Percentiles rank a stretch among this genome's conserved stretches.
Evolutionary conservation across 306 rosid genomes (phyloP).

Genomic region (Abrus precatorius): DNA sequence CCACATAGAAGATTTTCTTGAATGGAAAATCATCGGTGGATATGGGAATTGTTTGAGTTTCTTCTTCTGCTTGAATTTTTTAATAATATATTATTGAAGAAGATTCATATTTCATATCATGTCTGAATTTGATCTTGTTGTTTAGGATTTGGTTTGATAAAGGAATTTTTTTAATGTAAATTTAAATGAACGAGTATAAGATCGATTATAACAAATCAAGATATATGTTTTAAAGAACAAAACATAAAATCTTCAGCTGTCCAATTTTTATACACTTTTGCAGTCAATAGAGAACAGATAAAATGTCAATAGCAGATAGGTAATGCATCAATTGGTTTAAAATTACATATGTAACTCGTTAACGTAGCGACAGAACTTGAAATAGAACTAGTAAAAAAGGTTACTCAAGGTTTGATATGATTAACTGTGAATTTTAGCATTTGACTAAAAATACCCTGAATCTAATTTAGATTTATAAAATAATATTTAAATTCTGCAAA

Average conservation of each 20-base stretch:
- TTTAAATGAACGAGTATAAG: background rate
- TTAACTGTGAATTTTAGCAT: too few relatives aligned
- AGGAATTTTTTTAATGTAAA: background rate
- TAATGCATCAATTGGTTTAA: background rate
- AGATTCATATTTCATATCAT: constrained; percentile 36
- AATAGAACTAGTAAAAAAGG: too few relatives aligned
- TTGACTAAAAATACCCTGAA: too few relatives aligned
- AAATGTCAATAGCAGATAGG: background rate
- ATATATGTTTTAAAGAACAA: background rate
- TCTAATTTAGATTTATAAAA: too few relatives aligned
- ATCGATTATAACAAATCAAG: background rate
- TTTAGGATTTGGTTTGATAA: background rate
- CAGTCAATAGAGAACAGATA: background rate
- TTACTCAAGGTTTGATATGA: too few relatives aligned
- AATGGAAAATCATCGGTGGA: constrained; percentile 41
- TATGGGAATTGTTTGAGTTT: constrained; percentile 34
- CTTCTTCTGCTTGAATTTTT: background rate
- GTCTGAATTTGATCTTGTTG: background rate
- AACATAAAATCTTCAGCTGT: background rate
- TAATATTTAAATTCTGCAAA: too few relatives aligned
- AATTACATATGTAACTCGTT: too few relatives aligned
- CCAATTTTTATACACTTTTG: background rate
- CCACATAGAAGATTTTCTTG: constrained; percentile 50
- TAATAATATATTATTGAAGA: constrained; percentile 1
- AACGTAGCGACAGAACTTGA: too few relatives aligned